These are phyloP conservation scores for Suhomyces kilbournensis DNA, from an alignment of 805 yeast species.

Conservation along the genomic window DNA sequence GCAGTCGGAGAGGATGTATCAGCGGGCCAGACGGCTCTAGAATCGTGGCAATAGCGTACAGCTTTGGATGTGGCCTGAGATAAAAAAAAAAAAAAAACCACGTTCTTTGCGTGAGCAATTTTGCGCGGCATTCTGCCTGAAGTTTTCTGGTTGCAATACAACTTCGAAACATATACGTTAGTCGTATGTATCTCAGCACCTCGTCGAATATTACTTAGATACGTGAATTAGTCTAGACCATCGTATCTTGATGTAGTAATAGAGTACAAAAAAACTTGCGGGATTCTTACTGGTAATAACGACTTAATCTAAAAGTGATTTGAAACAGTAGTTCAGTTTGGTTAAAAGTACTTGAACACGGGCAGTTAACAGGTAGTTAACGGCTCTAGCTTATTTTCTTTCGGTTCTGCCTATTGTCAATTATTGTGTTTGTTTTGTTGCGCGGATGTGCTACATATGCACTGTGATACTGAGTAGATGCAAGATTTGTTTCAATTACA, in stretches of 20 bases:
- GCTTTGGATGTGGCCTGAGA: background rate
- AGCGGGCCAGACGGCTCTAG: background rate
- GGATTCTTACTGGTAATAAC: too few species aligned
- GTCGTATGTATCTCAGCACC: background rate
- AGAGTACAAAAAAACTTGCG: too few species aligned
- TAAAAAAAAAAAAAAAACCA: too few species aligned
- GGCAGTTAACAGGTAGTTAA: background rate
- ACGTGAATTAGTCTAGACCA: background rate
- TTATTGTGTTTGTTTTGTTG: background rate
- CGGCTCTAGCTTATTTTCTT: background rate
- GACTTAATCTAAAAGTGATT: too few species aligned
- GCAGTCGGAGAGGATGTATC: background rate
- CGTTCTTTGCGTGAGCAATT: background rate
- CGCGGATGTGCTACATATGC: background rate
- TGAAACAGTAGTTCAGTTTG: too few species aligned
- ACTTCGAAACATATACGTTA: background rate
- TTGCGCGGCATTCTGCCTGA: background rate
- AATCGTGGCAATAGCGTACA: background rate
- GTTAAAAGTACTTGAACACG: background rate
- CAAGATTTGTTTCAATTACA: background rate
- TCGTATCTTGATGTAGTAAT: background rate
- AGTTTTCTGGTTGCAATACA: background rate
- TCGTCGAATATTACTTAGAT: background rate
- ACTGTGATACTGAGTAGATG: background rate
- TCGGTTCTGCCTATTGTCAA: background rate